Percentiles rank a stretch among this genome's conserved stretches.
These are phyloP conservation scores for Trichoderma endophyticum DNA, from an alignment of 2,329 filamentous ascomycete species.

Conservation along the genomic window DNA sequence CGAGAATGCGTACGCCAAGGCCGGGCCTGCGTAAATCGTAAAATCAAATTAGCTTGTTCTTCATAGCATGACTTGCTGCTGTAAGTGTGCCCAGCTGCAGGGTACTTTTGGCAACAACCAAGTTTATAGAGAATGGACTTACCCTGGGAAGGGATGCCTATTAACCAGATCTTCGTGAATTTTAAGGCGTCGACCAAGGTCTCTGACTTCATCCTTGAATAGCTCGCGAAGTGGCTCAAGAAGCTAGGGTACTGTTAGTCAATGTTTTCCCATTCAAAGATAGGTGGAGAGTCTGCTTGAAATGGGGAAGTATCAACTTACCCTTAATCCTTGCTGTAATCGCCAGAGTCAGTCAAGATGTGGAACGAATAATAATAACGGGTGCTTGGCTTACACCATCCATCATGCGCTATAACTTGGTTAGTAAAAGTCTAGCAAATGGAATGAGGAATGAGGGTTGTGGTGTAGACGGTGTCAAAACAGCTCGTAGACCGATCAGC, in stretches of 20 bases:
- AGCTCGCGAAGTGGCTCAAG: neutral
- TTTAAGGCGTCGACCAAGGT: neutral
- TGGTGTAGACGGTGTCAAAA: neutral
- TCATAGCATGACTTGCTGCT: neutral
- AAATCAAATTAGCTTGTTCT: neutral
- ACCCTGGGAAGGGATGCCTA: neutral
- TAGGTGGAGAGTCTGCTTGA: neutral
- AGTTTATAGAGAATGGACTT: neutral
- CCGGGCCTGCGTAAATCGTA: neutral
- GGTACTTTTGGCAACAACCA: neutral
- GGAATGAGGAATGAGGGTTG: neutral
- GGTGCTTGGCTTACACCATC: neutral
- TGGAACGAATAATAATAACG: neutral
- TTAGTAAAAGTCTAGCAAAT: neutral
- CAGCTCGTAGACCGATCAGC: neutral
- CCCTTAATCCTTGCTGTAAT: neutral
- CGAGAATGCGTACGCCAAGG: neutral
- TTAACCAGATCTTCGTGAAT: neutral
- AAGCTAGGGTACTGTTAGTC: neutral
- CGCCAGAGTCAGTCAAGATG: neutral
- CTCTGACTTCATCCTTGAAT: neutral
- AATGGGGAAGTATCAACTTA: neutral
- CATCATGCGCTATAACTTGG: neutral
- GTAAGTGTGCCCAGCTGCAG: neutral
- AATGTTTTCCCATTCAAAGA: neutral